These are phyloP conservation scores for Acanthamoeba castellanii DNA, from an alignment of 208 protist genomes.

Conservation along the genomic window DNA sequence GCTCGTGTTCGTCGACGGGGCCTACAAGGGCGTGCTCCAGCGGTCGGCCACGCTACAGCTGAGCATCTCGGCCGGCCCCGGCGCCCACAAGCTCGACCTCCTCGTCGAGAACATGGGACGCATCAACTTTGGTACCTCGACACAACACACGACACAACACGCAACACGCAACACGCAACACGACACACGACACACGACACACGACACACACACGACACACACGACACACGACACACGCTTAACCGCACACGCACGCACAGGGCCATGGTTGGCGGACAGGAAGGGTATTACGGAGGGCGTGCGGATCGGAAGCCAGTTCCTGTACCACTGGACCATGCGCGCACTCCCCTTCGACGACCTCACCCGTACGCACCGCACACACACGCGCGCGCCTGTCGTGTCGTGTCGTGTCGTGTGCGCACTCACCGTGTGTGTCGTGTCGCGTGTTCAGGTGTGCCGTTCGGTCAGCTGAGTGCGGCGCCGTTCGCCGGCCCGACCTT, in stretches of 20 bases:
- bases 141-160: no score
- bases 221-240: no score
- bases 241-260: not conserved
- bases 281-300: constrained; percentile 47
- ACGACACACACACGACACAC: no score
- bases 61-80: not conserved
- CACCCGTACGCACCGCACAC: not conserved
- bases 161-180: no score
- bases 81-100: not conserved
- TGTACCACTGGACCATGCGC: constrained; percentile 43
- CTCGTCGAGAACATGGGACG: constrained; percentile 60
- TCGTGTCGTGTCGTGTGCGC: no score
- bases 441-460: not conserved
- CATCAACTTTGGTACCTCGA: constrained; percentile 70
- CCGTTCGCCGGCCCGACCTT: not conserved
- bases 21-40: not conserved
- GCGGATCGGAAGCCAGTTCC: not conserved
- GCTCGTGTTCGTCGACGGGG: constrained; percentile 41
- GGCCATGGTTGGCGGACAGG: not conserved
- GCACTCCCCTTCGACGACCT: constrained; percentile 38
- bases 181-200: no score
- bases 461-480: not conserved
- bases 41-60: not conserved
- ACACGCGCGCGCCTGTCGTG: no score
- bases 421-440: not conserved